Percentiles rank a stretch among this genome's conserved stretches.
Conservation (phyloP, 2,329 filamentous ascomycete genomes). For the Diatrype stigma region DNA sequence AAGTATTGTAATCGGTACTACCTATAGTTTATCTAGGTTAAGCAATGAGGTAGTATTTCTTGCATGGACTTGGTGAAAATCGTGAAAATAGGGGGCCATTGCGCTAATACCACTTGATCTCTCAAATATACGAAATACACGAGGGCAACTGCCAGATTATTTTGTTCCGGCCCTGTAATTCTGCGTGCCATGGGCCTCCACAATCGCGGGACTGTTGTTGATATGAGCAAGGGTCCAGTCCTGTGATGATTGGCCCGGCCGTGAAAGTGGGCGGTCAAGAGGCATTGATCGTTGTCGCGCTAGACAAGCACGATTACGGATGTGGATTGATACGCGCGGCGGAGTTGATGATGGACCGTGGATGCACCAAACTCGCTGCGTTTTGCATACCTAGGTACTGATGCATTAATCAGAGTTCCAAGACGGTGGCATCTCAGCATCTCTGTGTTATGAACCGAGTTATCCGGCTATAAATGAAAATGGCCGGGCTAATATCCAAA, state of each 20-base stretch:
- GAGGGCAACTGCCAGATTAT: background rate
- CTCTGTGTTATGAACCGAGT: too few species aligned
- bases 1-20: background rate
- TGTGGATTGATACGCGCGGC: background rate
- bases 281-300: conserved; percentile 18
- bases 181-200: conserved; percentile 19
- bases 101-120: background rate
- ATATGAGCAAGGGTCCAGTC: conserved; percentile 13
- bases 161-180: conserved; percentile 8
- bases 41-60: background rate
- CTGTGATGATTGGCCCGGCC: conserved; percentile 13
- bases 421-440: too few species aligned
- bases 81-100: background rate
- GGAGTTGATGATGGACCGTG: background rate
- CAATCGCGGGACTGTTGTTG: conserved; percentile 19
- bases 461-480: too few species aligned
- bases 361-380: background rate
- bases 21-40: background rate
- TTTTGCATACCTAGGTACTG: too few species aligned
- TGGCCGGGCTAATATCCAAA: too few species aligned
- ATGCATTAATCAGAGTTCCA: too few species aligned
- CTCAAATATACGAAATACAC: background rate
- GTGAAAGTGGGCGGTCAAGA: conserved; percentile 5
- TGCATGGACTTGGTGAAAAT: background rate
- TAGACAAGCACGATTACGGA: conserved; percentile 1